phyloP scores from a whole-genome alignment of 2,329 filamentous ascomycete genomes.

The Aspergillus sp. region DNA sequence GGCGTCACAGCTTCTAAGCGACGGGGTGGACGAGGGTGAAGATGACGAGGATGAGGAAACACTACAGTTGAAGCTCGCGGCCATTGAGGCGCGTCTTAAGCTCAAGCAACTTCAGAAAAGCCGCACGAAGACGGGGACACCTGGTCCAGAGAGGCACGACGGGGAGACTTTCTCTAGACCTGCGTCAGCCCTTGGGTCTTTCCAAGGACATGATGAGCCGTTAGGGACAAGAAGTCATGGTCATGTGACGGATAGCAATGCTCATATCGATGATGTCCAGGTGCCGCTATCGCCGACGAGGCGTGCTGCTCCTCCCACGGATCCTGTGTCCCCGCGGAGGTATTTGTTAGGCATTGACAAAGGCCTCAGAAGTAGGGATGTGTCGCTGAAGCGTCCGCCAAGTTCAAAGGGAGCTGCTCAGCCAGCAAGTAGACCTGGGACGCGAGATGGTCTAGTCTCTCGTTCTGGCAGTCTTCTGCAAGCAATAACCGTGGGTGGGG shows the following conservation, averaged over 20 bases:
- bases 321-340: conserved; percentile 74
- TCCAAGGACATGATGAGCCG: conserved; percentile 21
- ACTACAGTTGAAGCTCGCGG: conserved; percentile 78
- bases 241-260: conserved; percentile 17
- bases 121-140: conserved; percentile 30
- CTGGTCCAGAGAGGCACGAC: conserved; percentile 24
- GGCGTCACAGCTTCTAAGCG: conserved; percentile 34
- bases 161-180: conserved; percentile 25
- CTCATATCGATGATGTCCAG: conserved; percentile 55
- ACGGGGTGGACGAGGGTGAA: conserved; percentile 47
- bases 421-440: conserved; percentile 33
- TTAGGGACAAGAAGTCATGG: conserved; percentile 14
- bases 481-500: conserved; percentile 17
- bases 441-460: conserved; percentile 28
- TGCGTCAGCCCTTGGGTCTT: conserved; percentile 27
- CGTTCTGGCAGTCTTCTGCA: conserved; percentile 25
- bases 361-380: conserved; percentile 73
- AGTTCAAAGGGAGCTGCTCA: conserved; percentile 31
- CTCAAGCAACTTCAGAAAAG: conserved; percentile 79
- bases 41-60: conserved; percentile 86
- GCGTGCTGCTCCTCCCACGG: conserved; percentile 48
- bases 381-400: conserved; percentile 75
- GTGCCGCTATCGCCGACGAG: conserved; percentile 74
- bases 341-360: conserved; percentile 87
- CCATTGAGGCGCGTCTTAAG: conserved; percentile 83